Evolutionary conservation across 306 rosid genomes (phyloP), one percentile per base, ranked within the genome.

Genomic region (Sophora flavescens): DNA sequence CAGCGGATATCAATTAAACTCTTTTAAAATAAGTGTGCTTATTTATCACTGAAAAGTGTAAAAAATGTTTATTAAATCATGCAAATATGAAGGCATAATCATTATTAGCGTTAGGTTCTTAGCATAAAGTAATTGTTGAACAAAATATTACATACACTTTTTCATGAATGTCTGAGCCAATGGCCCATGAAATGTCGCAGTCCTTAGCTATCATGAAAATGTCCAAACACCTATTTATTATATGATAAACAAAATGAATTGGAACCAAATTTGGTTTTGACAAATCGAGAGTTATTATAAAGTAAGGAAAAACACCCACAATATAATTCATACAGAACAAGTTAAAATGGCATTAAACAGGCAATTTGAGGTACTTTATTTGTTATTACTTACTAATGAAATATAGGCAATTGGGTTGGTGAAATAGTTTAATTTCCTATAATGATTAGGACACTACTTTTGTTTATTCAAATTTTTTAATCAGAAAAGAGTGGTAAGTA

Each of bases 331-430:
- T 12, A 54, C 6, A 52, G 32, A 58, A 64, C 74, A 76, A 76
- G 26, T 66, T 48, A 42, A 4, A 65, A 6, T 28, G 45, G 36
- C 65, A 44, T 32, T 36, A 22, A 32, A 59, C 13, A 47, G 8
- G 14, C 62, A 68, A 33, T 30, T 59, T 77, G 61, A 30, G 39
- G 58, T 77, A 69, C 45, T 66, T 5, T 17, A 77, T 15, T 8
- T 45, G 45, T 67, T 44, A 15, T 57, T 57, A 30, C 45, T 58
- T 57, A 6, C 17, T 17, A 5, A 52, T 6, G 16, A 58, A 11
- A 57, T 4, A 15, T 57, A 52, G 71, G 26, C 14, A 32, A 18
- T 60, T 73, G 83, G 86, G 86, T 83, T 60, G 83, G 83, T 83
- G 83, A 78, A 78, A 83, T 52, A 78, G 83, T 78, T 44, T 53